Conservation (phyloP, 1,284 basidiomycete species). For the Heterobasidion occidentale region DNA sequence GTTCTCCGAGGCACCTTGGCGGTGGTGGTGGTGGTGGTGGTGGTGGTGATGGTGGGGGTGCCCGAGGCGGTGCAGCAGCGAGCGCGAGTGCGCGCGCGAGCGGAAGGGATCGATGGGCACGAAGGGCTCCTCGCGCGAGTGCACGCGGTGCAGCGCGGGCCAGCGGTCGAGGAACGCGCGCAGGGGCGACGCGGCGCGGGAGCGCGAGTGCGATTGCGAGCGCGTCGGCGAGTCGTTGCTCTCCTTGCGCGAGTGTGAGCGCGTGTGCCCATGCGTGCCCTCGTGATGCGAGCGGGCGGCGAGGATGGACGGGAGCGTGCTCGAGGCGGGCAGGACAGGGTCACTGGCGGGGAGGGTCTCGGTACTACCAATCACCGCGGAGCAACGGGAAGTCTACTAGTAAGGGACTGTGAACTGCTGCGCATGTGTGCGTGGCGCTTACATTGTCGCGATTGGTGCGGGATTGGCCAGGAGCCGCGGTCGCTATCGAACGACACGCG, state of each 20-base stretch:
- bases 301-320: constrained; percentile 2
- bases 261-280: constrained; percentile 2
- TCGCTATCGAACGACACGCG: constrained; percentile 36
- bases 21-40: not conserved
- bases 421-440: constrained; percentile 3
- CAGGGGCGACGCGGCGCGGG: constrained; percentile 36
- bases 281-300: constrained; percentile 1
- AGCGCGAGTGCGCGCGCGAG: not conserved
- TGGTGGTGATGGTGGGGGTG: too few relatives aligned
- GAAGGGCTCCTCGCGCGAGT: constrained; percentile 40
- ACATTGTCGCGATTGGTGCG: constrained; percentile 23
- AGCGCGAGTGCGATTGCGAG: constrained; percentile 24
- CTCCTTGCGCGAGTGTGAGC: constrained; percentile 4
- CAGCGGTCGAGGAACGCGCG: constrained; percentile 24
- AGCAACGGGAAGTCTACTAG: not conserved
- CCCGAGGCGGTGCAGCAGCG: constrained; percentile 4
- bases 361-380: not conserved
- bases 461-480: constrained; percentile 20
- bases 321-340: constrained; percentile 5
- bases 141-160: constrained; percentile 27
- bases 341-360: constrained; percentile 8
- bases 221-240: constrained; percentile 9
- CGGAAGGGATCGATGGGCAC: constrained; percentile 33
- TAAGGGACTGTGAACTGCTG: not conserved
- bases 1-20: not conserved